Percentiles rank a stretch among this genome's conserved stretches.
Evolutionary conservation across 2,329 filamentous ascomycete species (phyloP).

Genomic region (Penicillium sp.): DNA sequence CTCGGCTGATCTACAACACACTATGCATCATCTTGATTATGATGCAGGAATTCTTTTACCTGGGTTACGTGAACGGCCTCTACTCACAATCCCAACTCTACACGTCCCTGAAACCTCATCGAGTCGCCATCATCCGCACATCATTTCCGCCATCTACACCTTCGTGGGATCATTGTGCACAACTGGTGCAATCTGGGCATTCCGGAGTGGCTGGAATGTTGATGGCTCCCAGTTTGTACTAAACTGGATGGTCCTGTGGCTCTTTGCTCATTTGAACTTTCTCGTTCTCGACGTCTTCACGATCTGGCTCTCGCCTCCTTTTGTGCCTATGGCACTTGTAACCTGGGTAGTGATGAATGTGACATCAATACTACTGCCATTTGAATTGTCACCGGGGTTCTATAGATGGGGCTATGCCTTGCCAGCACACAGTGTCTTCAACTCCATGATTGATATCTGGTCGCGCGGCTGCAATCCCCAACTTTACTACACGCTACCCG

Average conservation of each 20-base stretch:
- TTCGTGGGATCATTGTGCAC: conserved; percentile 41
- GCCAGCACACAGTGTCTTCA: conserved; percentile 41
- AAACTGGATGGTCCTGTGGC: conserved; percentile 44
- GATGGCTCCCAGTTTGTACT: conserved; percentile 40
- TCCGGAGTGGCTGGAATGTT: conserved; percentile 40
- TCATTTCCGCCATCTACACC: conserved; percentile 37
- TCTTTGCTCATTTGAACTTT: conserved; percentile 45
- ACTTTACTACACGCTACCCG: conserved; percentile 39
- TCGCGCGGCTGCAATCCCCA: conserved; percentile 40
- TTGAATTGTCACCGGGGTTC: conserved; percentile 42
- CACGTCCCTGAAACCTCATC: conserved; percentile 24
- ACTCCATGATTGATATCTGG: conserved; percentile 44
- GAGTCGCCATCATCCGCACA: conserved; percentile 33
- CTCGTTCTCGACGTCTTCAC: conserved; percentile 44
- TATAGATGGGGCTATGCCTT: conserved; percentile 40
- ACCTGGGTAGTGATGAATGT: conserved; percentile 46
- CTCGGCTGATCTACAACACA: conserved; percentile 44
- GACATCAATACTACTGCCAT: conserved; percentile 41
- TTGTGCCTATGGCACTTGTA: conserved; percentile 44
- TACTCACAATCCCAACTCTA: conserved; percentile 38
- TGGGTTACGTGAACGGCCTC: conserved; percentile 45
- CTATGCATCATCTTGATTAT: conserved; percentile 44
- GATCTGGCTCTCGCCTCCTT: conserved; percentile 37
- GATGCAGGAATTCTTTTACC: conserved; percentile 48
- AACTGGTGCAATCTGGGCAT: conserved; percentile 44